Evolutionary conservation across 2,329 filamentous ascomycete species (phyloP), one percentile per base, ranked within the genome.

Genomic region (Penicillium frequentans): DNA sequence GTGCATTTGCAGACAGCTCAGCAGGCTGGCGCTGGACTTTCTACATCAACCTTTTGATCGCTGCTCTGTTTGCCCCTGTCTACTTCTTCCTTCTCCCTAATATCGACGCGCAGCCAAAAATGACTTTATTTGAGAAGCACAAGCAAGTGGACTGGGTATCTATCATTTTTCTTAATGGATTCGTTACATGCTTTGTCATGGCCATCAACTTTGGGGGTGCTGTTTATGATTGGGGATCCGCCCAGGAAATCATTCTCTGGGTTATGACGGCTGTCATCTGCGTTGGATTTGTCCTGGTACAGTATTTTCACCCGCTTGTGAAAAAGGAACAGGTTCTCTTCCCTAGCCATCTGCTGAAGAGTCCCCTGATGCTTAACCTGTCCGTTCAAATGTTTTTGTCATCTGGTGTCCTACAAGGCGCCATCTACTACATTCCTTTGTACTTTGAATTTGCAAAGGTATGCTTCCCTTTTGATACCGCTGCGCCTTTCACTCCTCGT

Each of bases 41-140:
- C 64, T 86, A 86, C 63, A 80, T 86, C 70, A 86, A 86, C 63
- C 73, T 85, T 1, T 65, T 74, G 31, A 68, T 81, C 49, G 74
- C 80, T 1, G 82, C 72, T 11, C 62, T 76, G 11, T 70, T 73
- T 27, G 67, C 75, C 7, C 77, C 81, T 0, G 72, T 77, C 31
- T 74, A 77, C 29, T 23, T 84, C 29, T 77, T 81, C 58, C 62
- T 78, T 8, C 72, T 84, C 0, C 74, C 68, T 48, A 58, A 52
- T 16, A 57, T 59, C 23, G 43, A 68, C 47, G 29, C 48, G 11
- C 48, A 39, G 13, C 29, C 48, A 50, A 50, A 33, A 13, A 21
- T 9, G 31, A 39, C 21, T 50, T 50, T 39, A n/a, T 9, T 39
- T 23, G 16, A 37, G 48, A 35, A 37, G 48, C 48, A 45, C 26